Evolutionary conservation across 768 basidiomycete genomes (phyloP).

Genomic region (Amanita rimosa): DNA sequence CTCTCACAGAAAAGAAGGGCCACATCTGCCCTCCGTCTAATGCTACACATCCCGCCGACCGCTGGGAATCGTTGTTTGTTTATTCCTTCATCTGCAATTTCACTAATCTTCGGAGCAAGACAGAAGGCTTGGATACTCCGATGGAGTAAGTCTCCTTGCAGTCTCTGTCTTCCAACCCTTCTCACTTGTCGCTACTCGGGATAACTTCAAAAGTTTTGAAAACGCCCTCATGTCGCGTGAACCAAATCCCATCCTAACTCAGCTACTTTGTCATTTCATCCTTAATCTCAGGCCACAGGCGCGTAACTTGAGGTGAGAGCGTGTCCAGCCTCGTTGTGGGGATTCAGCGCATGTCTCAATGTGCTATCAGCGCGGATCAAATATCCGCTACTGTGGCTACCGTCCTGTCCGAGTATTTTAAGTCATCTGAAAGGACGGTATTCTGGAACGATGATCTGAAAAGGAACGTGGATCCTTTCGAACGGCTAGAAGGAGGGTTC

Average conservation of each 20-base stretch:
- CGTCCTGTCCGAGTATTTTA: constrained; percentile 65
- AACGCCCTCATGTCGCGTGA: constrained; percentile 63
- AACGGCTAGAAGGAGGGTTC: constrained; percentile 55
- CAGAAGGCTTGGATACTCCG: constrained; percentile 69
- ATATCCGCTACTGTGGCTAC: constrained; percentile 65
- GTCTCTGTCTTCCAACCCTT: constrained; percentile 9
- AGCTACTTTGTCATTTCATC: constrained; percentile 66
- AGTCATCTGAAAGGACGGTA: constrained; percentile 59
- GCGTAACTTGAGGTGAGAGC: constrained; percentile 79
- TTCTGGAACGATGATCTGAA: constrained; percentile 70
- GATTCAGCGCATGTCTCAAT: constrained; percentile 17
- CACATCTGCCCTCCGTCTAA: constrained; percentile 48
- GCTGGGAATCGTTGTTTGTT: constrained; percentile 82
- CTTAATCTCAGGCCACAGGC: constrained; percentile 77
- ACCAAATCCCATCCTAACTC: constrained; percentile 62
- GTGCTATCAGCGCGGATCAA: constrained; percentile 55
- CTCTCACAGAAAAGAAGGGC: constrained; percentile 22
- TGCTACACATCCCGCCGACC: constrained; percentile 66
- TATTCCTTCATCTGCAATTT: constrained; percentile 82
- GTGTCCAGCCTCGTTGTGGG: constrained; percentile 17
- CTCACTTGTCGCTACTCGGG: constrained; percentile 21
- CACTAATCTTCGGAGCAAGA: constrained; percentile 60
- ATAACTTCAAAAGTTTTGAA: constrained; percentile 49
- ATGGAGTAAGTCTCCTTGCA: constrained; percentile 59
- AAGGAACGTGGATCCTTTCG: constrained; percentile 67